A percentile compares a stretch with the other conserved stretches of the same genome.
Evolutionary conservation across 306 rosid genomes (phyloP).

Genomic region (Phaseolus lunatus): DNA sequence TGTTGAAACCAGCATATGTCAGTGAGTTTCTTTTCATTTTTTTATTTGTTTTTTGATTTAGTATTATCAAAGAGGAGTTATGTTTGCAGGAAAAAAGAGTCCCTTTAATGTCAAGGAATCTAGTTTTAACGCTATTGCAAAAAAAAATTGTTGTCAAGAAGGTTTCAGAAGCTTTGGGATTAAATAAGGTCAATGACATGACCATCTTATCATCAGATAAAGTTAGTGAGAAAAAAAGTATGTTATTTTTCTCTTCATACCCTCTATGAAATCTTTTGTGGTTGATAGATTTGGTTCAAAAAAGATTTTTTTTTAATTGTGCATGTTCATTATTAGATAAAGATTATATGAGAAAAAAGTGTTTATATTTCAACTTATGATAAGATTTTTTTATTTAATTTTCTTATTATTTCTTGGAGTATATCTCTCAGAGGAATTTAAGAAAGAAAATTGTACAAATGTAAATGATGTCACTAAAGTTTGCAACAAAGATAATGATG

Average conservation of each 20-base stretch:
- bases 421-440: neutral
- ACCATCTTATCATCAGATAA: too few relatives aligned
- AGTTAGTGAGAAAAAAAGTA: too few relatives aligned
- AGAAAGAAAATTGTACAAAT: conserved; percentile 67
- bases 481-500: neutral
- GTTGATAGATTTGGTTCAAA: conserved; percentile 1
- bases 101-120: neutral
- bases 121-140: conserved; percentile 67
- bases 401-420: conserved; percentile 31
- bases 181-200: neutral
- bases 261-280: neutral
- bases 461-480: conserved; percentile 29
- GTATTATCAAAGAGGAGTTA: conserved; percentile 15
- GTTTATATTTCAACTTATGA: conserved; percentile 40
- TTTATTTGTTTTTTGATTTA: neutral
- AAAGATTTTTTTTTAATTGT: neutral
- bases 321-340: neutral
- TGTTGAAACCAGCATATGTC: conserved; percentile 78
- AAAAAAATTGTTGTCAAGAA: conserved; percentile 56
- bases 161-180: conserved; percentile 1
- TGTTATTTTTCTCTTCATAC: neutral
- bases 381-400: neutral
- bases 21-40: conserved; percentile 48
- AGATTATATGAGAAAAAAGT: neutral
- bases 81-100: neutral